A percentile compares a stretch with the other conserved stretches of the same genome.
Conservation (phyloP, 305 asterid genomes). For the Lippia alba region DNA sequence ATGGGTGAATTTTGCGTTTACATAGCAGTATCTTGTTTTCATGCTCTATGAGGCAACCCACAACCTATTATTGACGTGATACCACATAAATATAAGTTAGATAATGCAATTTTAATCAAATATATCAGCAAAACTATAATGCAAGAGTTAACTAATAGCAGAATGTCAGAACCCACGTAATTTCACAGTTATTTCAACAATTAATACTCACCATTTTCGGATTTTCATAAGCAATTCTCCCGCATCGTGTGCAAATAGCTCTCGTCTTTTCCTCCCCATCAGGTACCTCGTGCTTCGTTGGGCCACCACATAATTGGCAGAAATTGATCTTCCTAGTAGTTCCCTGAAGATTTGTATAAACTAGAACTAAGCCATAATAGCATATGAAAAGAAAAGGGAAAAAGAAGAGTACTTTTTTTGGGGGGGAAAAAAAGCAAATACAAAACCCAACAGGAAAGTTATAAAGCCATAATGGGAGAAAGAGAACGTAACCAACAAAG, state of each 20-base stretch:
- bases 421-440: too few species aligned
- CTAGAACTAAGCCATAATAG: slow-evolving; percentile 29
- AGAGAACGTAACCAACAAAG: not conserved
- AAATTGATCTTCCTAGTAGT: slow-evolving; percentile 69
- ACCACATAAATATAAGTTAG: not conserved
- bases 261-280: slow-evolving; percentile 89
- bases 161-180: slow-evolving; percentile 3
- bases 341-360: slow-evolving; percentile 54
- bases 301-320: slow-evolving; percentile 94
- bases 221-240: slow-evolving; percentile 81
- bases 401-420: too few species aligned
- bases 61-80: slow-evolving; percentile 67
- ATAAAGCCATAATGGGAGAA: not conserved
- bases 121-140: not conserved
- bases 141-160: slow-evolving; percentile 5
- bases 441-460: not conserved
- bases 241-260: slow-evolving; percentile 91
- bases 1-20: slow-evolving; percentile 91
- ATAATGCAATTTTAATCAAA: too few species aligned
- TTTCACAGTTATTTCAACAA: slow-evolving; percentile 17
- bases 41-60: slow-evolving; percentile 96
- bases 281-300: slow-evolving; percentile 88
- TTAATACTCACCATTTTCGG: slow-evolving; percentile 85
- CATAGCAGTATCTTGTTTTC: slow-evolving; percentile 88
- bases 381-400: slow-evolving; percentile 9